These are phyloP conservation scores for Choiromyces venosus DNA, from an alignment of 495 filamentous ascomycete genomes.

Conservation along the genomic window DNA sequence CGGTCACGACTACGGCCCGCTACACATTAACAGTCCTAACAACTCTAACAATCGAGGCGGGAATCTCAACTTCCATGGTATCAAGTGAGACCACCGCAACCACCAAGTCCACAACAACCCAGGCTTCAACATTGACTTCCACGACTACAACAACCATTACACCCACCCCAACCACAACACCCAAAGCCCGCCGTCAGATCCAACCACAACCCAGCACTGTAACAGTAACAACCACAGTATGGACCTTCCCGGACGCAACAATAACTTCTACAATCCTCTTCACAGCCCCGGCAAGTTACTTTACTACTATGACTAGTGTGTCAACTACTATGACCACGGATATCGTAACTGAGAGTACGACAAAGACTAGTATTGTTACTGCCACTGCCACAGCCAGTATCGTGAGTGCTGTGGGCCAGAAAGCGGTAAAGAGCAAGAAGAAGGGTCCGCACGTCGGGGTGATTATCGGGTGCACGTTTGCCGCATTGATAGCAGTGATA, in stretches of 20 bases:
- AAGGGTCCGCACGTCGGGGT: background rate
- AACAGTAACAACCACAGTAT: background rate
- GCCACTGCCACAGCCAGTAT: background rate
- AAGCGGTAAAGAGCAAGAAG: background rate
- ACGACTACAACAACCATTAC: background rate
- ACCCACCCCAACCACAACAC: background rate
- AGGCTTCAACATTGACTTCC: background rate
- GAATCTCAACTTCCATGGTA: background rate
- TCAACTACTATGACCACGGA: background rate
- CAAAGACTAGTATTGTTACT: background rate
- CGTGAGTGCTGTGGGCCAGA: background rate
- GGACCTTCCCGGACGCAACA: background rate
- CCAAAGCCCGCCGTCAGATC: background rate
- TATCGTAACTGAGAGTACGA: background rate
- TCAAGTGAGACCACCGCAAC: background rate
- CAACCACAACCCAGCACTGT: background rate
- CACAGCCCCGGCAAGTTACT: background rate
- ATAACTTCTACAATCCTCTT: background rate
- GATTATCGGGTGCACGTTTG: background rate
- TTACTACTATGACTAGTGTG: background rate
- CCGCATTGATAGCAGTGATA: background rate
- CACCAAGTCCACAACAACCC: background rate
- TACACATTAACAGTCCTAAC: background rate
- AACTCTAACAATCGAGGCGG: background rate
- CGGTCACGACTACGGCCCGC: background rate